Evolutionary conservation across 2,329 filamentous ascomycete genomes (phyloP).

Genomic region (Colletotrichum lini): DNA sequence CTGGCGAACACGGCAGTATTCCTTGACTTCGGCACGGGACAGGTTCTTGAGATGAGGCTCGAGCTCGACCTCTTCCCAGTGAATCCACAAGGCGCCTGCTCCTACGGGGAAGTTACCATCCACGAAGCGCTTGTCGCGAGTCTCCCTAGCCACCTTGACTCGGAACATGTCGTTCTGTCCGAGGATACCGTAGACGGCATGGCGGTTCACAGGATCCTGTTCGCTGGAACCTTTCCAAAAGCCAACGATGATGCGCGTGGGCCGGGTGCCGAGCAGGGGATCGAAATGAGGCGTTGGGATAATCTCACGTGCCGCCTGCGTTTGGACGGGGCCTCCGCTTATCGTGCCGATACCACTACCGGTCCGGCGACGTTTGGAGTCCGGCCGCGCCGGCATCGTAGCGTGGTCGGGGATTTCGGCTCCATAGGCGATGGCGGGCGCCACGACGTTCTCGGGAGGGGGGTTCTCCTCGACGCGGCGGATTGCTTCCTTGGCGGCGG

Average conservation of each 20-base stretch:
- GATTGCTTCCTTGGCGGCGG: constrained; percentile 63
- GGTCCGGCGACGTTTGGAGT: constrained; percentile 65
- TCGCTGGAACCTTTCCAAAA: constrained; percentile 71
- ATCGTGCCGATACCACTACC: constrained; percentile 54
- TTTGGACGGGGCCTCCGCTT: constrained; percentile 46
- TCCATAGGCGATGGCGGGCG: constrained; percentile 67
- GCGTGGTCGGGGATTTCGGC: constrained; percentile 62
- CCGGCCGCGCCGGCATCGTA: constrained; percentile 50
- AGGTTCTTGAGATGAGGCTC: constrained; percentile 68
- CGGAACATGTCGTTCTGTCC: constrained; percentile 76
- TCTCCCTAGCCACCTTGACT: constrained; percentile 73
- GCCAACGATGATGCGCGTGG: constrained; percentile 71
- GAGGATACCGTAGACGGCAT: constrained; percentile 75
- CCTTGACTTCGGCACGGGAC: constrained; percentile 70
- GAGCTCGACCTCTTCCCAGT: constrained; percentile 73
- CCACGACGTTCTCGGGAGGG: constrained; percentile 57
- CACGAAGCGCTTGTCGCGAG: constrained; percentile 70
- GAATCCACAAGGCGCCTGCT: constrained; percentile 73
- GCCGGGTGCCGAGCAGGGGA: constrained; percentile 66
- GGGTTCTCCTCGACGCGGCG: constrained; percentile 60
- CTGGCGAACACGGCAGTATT: constrained; percentile 74
- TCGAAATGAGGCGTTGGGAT: constrained; percentile 49
- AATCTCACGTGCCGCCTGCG: constrained; percentile 28
- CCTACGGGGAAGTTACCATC: constrained; percentile 73
- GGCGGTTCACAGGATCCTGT: constrained; percentile 63